Percentiles rank a stretch among this genome's conserved stretches.
Conservation (phyloP, 805 yeast genomes). For the Wickerhamomyces queroliae region DNA sequence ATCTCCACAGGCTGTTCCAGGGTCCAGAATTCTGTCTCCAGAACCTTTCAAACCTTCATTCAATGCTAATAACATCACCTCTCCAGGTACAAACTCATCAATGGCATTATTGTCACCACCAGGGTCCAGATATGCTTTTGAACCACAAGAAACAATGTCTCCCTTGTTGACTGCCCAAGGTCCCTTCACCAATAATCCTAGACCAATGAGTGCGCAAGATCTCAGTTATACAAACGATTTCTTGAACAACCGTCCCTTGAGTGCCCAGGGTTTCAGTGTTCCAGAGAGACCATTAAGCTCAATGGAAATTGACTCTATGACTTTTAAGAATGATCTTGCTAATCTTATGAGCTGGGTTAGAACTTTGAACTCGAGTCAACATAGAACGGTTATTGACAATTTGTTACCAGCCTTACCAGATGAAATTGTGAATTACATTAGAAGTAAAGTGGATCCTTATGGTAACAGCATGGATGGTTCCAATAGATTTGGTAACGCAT, state of each 20-base stretch:
- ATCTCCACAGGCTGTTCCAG: conserved; percentile 22
- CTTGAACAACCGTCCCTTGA: conserved; percentile 12
- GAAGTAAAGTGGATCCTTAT: conserved; percentile 37
- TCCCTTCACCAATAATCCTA: background rate
- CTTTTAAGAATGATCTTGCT: conserved; percentile 45
- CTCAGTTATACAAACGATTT: conserved; percentile 2
- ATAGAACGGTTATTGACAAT: conserved; percentile 47
- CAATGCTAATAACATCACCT: conserved; percentile 1
- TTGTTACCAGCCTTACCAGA: conserved; percentile 44
- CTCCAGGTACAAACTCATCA: conserved; percentile 12
- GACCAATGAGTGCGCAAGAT: conserved; percentile 24
- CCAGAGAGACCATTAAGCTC: conserved; percentile 25
- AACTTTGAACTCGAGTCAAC: conserved; percentile 44
- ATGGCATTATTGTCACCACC: conserved; percentile 38
- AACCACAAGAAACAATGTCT: conserved; percentile 15
- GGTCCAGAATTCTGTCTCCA: conserved; percentile 7
- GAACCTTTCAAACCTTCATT: conserved; percentile 4
- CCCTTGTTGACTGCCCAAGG: conserved; percentile 18
- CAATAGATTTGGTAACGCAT: conserved; percentile 11
- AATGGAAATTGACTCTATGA: conserved; percentile 24
- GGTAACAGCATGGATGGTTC: conserved; percentile 20
- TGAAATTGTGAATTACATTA: conserved; percentile 45
- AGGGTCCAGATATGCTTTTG: conserved; percentile 27
- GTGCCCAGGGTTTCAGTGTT: conserved; percentile 12
- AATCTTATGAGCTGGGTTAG: conserved; percentile 46